Base-by-base conservation (phyloP, 768 basidiomycete genomes). In the Cyathus striatus region DNA sequence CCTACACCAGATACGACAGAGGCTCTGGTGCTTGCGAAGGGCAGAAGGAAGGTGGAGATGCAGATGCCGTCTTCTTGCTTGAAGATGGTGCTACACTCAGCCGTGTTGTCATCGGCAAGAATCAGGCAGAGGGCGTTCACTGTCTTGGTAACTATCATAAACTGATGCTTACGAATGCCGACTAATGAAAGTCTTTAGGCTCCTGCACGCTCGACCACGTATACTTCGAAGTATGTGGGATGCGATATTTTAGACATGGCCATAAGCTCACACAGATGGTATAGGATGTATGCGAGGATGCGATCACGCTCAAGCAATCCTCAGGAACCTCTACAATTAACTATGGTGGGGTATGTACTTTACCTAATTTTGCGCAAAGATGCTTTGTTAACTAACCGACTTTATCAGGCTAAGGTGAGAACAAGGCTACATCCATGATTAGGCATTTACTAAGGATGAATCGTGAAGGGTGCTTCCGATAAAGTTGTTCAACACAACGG, bases 91-190 rank as follows among this genome's bases (percentile, higher is more conserved):
- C 65, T 9, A 69, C 65, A 4, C 52, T 69, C 35, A 67, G 61
- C 40, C 58, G 57, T 18, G 67, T 70, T 30, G 57, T 62, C 20
- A 69, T 70, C 43, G 69, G 69, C 2, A 54, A 61, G 17, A 63
- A 69, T 51, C 68, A 69, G 44, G 54, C 63, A 26, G 69, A 70
- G 42, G 68, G 68, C 33, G 53, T 68, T 36, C 66, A 69, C 45
- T 69, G 66, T 49, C 59, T 66, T 40, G 64, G 65, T 66, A 42
- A 13, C 49, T 33, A 7, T 23, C 45, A 1, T 7, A 14, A 22
- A 3, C 16, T n/a, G n/a, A 9, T 30, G 27, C 27, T 30, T 30
- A n/a, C 27, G n/a, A 30, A n/a, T n/a, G 9, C n/a, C 16, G 27
- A 20, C 42, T 12, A 32, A 16, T 45, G 17, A 13, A 13, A 13